Evolutionary conservation across 2,329 filamentous ascomycete species (phyloP), one percentile per base, ranked within the genome.

Genomic region (Colletotrichum sp.): DNA sequence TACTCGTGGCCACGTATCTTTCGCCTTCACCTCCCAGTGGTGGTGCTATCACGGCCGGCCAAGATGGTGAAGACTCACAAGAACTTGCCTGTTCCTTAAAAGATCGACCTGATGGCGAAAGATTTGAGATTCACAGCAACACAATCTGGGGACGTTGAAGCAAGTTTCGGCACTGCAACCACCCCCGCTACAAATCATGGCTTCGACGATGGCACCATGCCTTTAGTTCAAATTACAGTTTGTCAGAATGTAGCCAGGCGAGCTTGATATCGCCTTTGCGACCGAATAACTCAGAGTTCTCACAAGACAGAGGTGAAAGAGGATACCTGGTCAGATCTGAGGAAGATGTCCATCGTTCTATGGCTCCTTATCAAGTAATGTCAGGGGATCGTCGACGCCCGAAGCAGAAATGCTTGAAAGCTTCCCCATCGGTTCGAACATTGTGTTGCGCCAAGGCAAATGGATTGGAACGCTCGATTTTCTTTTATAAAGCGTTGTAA

Each of bases 191-290:
- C 16, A 18, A n/a, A 44, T 0, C 16, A 44, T n/a, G 18, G 5
- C 39, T 10, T 44, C 18, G 4, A 0, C 0, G 18, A 44, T 44
- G 18, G 0, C 8, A 0, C 16, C 0, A 44, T 44, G 0, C 18
- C 8, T 18, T 0, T 0, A 8, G 39, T 44, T 0, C 2, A 10
- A n/a, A 18, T 2, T n/a, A n/a, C 39, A 44, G 39, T 0, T n/a
- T 44, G 1, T 0, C 4, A 44, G 39, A 44, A 44, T 44, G 39
- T 44, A n/a, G 39, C 39, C 18, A 44, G 39, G 39, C 39, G 39
- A 44, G 39, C 39, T n/a, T 44, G 44, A 49, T 21, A 12, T 49
- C 10, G 9, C n/a, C 3, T 21, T 4, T 13, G 3, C n/a, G 0
- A 2, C 8, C 16, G 6, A 49, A 49, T 49, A 49, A 7, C n/a